Base-by-base conservation (phyloP, 2,329 filamentous ascomycete species). In the Microsporum canis region DNA sequence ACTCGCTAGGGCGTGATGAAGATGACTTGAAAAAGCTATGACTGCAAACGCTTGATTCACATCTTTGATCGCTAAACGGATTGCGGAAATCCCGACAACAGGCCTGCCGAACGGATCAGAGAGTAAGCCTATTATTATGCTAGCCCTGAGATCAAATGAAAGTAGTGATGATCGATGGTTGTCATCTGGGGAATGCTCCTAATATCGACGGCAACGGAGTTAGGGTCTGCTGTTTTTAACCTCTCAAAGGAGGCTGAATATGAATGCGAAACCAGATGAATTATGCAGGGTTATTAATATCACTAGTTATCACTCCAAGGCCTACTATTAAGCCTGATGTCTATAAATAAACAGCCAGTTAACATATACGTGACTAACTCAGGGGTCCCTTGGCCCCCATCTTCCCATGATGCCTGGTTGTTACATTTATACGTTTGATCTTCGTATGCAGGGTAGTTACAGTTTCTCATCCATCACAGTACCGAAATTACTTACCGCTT, bases 1-100 rank as follows among this genome's bases (percentile, higher is more conserved):
- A 82, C 63, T 75, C 79, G 1, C 76, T 80, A 66, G 81, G 83
- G 69, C 73, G 80, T 6, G 72, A 72, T 2, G 76, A 78, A 63
- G 67, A 69, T 4, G 79, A 80, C 63, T 82, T 81, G 61, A 51
- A 10, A 5, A 8, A 31, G 45, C 45, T 51, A 31, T 31, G 10
- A 27, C 17, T 49, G 45, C 45, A 27, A 49, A 17, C 5, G 27
- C 17, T 3, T 5, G 17, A 49, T 49, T 27, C 27, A 49, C 7
- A 4, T 29, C 5, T 10, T 27, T 49, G 5, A 49, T 10, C 5
- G 2, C 4, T 12, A 27, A 31, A 10, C n/a, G 23, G 17, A 49
- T 49, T 27, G 3, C n/a, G 3, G 8, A 31, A 12, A 31, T 5
- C 3, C 45, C 45, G 27, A 31, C 23, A 12, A 31, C 45, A 0